Evolutionary conservation across 2,329 filamentous ascomycete species (phyloP).

Genomic region (Cercospora sp.): DNA sequence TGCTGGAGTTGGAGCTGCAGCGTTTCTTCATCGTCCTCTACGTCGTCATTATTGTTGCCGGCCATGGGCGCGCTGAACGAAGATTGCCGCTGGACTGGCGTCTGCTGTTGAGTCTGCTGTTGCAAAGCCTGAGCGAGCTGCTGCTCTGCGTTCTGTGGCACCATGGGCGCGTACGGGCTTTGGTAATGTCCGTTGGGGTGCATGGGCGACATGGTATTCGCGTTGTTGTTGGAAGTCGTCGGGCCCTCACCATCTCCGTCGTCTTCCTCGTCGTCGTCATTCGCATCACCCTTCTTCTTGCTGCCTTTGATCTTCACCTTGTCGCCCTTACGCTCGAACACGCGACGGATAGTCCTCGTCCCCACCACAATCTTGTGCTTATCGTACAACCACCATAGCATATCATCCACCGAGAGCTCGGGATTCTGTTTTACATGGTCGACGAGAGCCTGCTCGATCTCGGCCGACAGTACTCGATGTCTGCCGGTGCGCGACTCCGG

Average conservation of each 20-base stretch:
- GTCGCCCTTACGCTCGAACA: conserved; percentile 41
- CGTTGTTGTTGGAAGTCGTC: conserved; percentile 4
- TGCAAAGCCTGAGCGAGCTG: conserved; percentile 33
- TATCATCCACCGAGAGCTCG: conserved; percentile 41
- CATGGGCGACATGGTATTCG: conserved; percentile 12
- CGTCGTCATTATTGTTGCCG: conserved; percentile 25
- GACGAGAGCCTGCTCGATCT: conserved; percentile 40
- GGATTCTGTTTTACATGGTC: conserved; percentile 40
- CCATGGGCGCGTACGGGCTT: conserved; percentile 39
- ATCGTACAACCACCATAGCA: conserved; percentile 44
- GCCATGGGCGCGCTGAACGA: conserved; percentile 19
- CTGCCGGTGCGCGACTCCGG: conserved; percentile 41
- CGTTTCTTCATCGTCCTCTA: conserved; percentile 40
- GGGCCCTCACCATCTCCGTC: conserved; percentile 22
- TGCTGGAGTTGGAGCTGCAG: conserved; percentile 40
- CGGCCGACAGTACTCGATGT: conserved; percentile 39
- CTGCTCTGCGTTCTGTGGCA: conserved; percentile 31
- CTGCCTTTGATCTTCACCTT: conserved; percentile 30
- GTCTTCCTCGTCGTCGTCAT: conserved; percentile 29
- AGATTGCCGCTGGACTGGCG: conserved; percentile 22
- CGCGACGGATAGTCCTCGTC: conserved; percentile 41
- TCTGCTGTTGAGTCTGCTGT: conserved; percentile 25
- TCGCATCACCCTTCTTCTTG: conserved; percentile 25
- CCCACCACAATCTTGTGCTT: conserved; percentile 41
- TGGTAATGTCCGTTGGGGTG: conserved; percentile 33